Evolutionary conservation across 805 yeast genomes (phyloP).

Genomic region (Candida railenensis): DNA sequence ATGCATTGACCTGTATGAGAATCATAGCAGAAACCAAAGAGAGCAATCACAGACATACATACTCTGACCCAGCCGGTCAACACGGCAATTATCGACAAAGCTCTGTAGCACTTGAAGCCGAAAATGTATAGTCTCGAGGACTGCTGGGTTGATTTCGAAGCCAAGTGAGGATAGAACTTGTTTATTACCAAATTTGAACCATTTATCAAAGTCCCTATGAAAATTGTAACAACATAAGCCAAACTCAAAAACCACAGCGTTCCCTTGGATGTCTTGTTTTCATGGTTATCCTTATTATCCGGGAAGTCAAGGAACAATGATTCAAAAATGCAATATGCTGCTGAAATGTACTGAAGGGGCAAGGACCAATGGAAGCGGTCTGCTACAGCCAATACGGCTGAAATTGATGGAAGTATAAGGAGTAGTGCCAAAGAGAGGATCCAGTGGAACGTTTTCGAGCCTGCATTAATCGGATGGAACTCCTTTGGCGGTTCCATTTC

Average conservation of each 20-base stretch:
- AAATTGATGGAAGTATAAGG: conserved; percentile 55
- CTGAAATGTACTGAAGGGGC: conserved; percentile 44
- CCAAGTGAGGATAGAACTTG: conserved; percentile 32
- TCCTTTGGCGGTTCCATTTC: conserved; percentile 27
- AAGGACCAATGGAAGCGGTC: conserved; percentile 45
- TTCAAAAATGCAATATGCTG: conserved; percentile 55
- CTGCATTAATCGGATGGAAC: conserved; percentile 47
- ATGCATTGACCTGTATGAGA: conserved; percentile 89
- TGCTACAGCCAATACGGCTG: conserved; percentile 56
- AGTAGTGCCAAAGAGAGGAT: conserved; percentile 45
- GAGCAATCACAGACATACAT: conserved; percentile 77
- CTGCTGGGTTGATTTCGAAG: conserved; percentile 33
- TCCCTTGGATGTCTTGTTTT: conserved; percentile 65
- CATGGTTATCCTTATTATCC: conserved; percentile 59
- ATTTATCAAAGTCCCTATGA: conserved; percentile 54
- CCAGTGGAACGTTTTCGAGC: conserved; percentile 66
- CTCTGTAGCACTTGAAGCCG: neutral
- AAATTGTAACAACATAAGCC: conserved; percentile 45
- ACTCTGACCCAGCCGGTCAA: conserved; percentile 76
- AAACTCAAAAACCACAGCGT: conserved; percentile 62
- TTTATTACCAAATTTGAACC: conserved; percentile 48
- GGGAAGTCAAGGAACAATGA: conserved; percentile 59
- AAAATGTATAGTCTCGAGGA: neutral
- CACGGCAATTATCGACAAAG: conserved; percentile 44
- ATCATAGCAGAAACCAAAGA: conserved; percentile 85